Evolutionary conservation across 805 yeast genomes (phyloP), one percentile per base, ranked within the genome.

Genomic region (Lipomyces lipofer): DNA sequence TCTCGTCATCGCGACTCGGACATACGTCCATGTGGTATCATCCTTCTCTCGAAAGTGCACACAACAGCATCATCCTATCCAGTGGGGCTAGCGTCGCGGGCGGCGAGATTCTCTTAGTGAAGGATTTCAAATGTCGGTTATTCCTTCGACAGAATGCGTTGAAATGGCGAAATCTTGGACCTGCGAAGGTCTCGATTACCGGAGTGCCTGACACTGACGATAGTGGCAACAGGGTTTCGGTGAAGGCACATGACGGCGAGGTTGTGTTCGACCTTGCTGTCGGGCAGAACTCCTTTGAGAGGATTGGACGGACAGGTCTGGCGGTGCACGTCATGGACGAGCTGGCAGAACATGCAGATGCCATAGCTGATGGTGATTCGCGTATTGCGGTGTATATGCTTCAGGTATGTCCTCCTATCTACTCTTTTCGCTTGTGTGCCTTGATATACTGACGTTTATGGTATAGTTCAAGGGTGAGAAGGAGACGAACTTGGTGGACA

Each of bases 301-400:
- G 52, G 12, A 35, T 55, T 19, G 63, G 60, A 3, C 42, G 51
- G 43, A 47, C 51, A 17, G 62, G 65, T 2, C 28, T 63, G 4
- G 54, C 62, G 3, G 36, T 62, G 12, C 51, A 54, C 24, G 53
- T 55, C 4, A 40, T 54, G 17, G 55, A 49, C 36, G 49, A 49
- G 27, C 33, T 44, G 6, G 39, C 57, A 1, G 58, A 47, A 19
- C 15, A 29, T 4, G 53, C 32, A 4, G 49, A 38, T 10, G 43
- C 54, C 15, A 25, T 45, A 9, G 24, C 45, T n/a, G 55, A 51
- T 30, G 51, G 43, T n/a, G 57, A 47, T 8, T 39, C 56, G 2
- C 48, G 54, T 17, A 22, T 47, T n/a, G 63, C 62, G 1, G 61
- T 61, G 6, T 65, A 65, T 43, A 54, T 68, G 62, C 39, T 68